phyloP scores from a whole-genome alignment of 192 early-diverging fungal species.

The Geranomyces michiganensis region DNA sequence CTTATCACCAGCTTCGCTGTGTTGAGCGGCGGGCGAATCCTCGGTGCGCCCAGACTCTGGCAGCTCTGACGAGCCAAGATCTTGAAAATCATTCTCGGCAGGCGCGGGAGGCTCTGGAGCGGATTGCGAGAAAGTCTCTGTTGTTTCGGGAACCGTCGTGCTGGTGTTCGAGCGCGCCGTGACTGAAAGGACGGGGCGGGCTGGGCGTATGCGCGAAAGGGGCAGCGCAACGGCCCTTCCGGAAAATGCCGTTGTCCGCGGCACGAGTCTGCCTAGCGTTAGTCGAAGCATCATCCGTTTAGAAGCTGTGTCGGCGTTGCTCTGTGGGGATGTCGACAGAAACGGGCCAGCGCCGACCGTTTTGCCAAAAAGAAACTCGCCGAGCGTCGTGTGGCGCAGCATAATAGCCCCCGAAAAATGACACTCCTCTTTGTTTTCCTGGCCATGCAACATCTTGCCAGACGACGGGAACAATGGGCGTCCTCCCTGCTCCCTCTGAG shows the following conservation, averaged over 20 bases:
- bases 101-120: background rate
- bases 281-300: background rate
- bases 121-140: no score
- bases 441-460: no score
- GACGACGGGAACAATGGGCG: no score
- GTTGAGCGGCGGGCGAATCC: background rate
- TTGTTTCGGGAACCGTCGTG: background rate
- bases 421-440: no score
- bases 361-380: no score
- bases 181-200: background rate
- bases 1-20: background rate
- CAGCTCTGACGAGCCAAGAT: background rate
- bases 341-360: no score
- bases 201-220: background rate
- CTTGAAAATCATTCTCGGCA: background rate
- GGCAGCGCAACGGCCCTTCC: conserved; percentile 1
- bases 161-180: background rate
- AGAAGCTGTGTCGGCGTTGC: no score
- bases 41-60: background rate
- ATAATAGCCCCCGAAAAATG: no score
- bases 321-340: no score
- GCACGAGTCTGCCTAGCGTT: background rate
- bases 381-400: no score
- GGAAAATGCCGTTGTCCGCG: background rate
- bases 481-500: no score